A percentile compares a stretch with the other conserved stretches of the same genome.
Evolutionary conservation across 352 stramenopile genomes (phyloP).

Genomic region (Phytophthora palmivora): DNA sequence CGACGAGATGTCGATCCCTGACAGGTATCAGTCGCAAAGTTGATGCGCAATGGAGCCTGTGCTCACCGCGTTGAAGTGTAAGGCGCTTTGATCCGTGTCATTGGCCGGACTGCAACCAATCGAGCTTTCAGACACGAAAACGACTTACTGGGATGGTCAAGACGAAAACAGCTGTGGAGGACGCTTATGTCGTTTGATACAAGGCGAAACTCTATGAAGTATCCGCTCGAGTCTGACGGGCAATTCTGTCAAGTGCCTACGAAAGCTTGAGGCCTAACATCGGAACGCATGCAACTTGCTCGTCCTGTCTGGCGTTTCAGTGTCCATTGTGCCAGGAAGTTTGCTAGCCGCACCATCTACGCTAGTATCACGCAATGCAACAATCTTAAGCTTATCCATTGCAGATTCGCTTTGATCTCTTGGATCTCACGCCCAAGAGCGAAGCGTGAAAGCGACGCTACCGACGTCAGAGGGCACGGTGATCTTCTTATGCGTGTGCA

Average conservation of each 20-base stretch:
- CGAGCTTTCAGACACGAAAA: background rate
- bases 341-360: background rate
- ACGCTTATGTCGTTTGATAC: too few species aligned
- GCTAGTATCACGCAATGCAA: slow-evolving; percentile 8
- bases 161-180: background rate
- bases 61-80: slow-evolving; percentile 24
- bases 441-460: slow-evolving; percentile 12
- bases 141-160: slow-evolving; percentile 6
- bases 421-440: background rate
- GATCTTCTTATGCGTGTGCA: slow-evolving; percentile 14
- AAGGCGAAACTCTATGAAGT: too few species aligned
- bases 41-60: background rate
- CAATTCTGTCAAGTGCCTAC: too few species aligned
- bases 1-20: background rate
- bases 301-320: slow-evolving; percentile 1
- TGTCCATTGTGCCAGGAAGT: slow-evolving; percentile 18
- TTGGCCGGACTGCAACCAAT: slow-evolving; percentile 17
- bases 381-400: too few species aligned
- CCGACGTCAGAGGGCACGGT: slow-evolving; percentile 3
- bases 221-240: too few species aligned
- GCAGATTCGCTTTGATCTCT: too few species aligned
- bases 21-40: background rate
- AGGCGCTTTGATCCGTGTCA: background rate
- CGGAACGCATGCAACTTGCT: slow-evolving; percentile 1
- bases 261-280: slow-evolving; percentile 1